Evolutionary conservation across 2,329 filamentous ascomycete species (phyloP).

Genomic region (Colletotrichum caudatum): DNA sequence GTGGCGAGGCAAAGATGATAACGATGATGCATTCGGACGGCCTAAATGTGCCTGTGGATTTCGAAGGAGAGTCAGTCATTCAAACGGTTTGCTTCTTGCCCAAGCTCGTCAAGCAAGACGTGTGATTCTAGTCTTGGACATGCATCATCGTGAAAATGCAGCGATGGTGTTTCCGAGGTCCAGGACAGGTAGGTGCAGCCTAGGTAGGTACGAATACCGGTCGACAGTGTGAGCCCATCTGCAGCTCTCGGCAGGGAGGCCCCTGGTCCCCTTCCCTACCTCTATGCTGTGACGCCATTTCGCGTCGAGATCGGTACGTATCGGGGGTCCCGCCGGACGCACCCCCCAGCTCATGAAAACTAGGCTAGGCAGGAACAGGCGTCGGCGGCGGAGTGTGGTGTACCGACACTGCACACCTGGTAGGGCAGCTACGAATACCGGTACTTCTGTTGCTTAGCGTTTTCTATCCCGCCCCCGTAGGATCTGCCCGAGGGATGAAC

Average conservation of each 20-base stretch:
- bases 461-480: conserved; percentile 33
- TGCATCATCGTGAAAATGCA: neutral
- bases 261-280: conserved; percentile 4
- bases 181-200: neutral
- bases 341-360: conserved; percentile 24
- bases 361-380: neutral
- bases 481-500: conserved; percentile 39
- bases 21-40: neutral
- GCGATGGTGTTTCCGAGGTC: neutral
- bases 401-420: no score
- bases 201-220: neutral
- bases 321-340: neutral
- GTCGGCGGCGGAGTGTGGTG: conserved; percentile 14
- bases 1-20: neutral
- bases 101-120: neutral
- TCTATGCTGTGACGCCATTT: conserved; percentile 35
- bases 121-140: neutral
- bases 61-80: neutral
- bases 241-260: neutral
- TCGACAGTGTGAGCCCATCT: conserved; percentile 1
- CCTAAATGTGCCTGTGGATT: no score
- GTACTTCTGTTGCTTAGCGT: conserved; percentile 24
- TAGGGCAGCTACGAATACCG: conserved; percentile 2
- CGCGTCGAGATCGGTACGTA: conserved; percentile 33
- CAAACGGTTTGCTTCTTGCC: neutral